Evolutionary conservation across 345 rosid species (phyloP).

Genomic region (Lumnitzera littorea): DNA sequence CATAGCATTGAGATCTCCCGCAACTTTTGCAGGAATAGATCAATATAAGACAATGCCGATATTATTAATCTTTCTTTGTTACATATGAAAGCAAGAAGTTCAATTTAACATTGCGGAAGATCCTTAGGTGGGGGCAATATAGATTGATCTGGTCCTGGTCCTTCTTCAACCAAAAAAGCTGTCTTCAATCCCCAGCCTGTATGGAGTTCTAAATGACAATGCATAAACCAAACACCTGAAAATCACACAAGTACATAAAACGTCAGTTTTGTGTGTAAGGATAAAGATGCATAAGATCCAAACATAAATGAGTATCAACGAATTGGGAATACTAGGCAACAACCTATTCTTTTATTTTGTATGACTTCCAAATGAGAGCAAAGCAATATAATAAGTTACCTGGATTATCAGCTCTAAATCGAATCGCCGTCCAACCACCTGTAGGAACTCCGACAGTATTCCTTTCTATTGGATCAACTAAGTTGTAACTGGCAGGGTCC

Average conservation of each 20-base stretch:
- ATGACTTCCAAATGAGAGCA: too few species aligned
- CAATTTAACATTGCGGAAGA: constrained; percentile 38
- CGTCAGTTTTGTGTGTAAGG: too few species aligned
- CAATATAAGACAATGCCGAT: too few species aligned
- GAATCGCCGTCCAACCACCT: constrained; percentile 70
- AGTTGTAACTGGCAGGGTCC: constrained; percentile 52
- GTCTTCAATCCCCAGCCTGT: constrained; percentile 55
- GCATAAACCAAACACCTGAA: constrained; percentile 58
- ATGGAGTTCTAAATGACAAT: constrained; percentile 60
- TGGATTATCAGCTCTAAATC: constrained; percentile 68
- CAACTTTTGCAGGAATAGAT: too few species aligned
- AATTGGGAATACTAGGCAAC: too few species aligned
- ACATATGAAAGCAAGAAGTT: too few species aligned
- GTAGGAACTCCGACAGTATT: constrained; percentile 64
- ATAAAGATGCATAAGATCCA: too few species aligned
- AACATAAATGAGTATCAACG: too few species aligned
- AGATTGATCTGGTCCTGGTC: constrained; percentile 21
- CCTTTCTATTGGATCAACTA: constrained; percentile 65
- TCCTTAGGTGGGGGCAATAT: constrained; percentile 45
- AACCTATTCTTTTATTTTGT: too few species aligned
- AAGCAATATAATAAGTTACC: constrained; percentile 17
- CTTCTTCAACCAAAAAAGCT: constrained; percentile 44
- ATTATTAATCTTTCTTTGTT: too few species aligned
- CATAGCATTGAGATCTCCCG: too few species aligned
- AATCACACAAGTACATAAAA: not conserved